These are phyloP conservation scores for Yarrowia keelungensis DNA, from an alignment of 805 yeast species.

Conservation along the genomic window DNA sequence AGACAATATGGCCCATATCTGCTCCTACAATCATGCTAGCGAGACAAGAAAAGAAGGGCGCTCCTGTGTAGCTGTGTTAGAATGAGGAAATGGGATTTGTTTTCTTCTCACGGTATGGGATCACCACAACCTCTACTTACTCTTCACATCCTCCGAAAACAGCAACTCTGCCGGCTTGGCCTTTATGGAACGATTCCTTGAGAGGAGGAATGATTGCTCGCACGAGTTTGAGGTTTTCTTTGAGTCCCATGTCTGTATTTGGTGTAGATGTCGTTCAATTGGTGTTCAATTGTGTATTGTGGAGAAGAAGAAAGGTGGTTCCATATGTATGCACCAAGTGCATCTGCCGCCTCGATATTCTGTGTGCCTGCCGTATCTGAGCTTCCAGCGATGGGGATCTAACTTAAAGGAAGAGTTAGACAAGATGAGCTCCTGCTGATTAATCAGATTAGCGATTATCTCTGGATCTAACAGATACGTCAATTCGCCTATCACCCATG, in stretches of 20 bases:
- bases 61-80: conserved; percentile 76
- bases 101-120: too few species aligned
- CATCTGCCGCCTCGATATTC: conserved; percentile 26
- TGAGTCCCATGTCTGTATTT: conserved; percentile 16
- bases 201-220: conserved; percentile 77
- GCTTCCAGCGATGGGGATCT: conserved; percentile 14
- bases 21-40: conserved; percentile 86
- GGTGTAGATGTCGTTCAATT: not conserved
- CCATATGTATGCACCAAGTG: conserved; percentile 2
- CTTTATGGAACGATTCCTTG: conserved; percentile 75
- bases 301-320: not conserved
- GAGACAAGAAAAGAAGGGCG: conserved; percentile 89
- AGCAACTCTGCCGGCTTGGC: conserved; percentile 87
- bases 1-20: conserved; percentile 88
- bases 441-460: too few species aligned
- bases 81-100: not conserved
- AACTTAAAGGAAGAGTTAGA: not conserved
- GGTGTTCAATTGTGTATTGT: not conserved
- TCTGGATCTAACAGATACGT: too few species aligned
- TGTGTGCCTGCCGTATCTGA: conserved; percentile 26
- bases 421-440: too few species aligned
- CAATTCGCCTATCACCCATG: too few species aligned
- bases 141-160: conserved; percentile 95
- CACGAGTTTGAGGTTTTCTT: conserved; percentile 54
- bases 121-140: conserved; percentile 46